Evolutionary conservation across 768 basidiomycete species (phyloP), one percentile per base, ranked within the genome.

Genomic region (Boletus sp.): DNA sequence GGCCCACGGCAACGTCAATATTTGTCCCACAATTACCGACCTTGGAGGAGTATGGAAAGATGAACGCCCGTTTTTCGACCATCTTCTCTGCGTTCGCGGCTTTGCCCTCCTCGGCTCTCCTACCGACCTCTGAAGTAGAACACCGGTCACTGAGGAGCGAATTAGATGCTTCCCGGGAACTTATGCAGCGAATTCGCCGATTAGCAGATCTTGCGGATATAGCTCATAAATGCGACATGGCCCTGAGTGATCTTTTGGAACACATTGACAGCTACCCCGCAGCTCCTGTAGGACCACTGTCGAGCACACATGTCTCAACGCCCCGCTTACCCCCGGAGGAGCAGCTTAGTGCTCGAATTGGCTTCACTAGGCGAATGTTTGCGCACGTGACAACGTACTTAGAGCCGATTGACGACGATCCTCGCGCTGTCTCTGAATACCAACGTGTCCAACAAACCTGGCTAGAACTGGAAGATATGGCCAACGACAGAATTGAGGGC

Each of bases 231-330:
- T 91, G 89, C 60, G 92, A 95, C 65, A 73, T 76, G n/a, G 82
- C 84, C 21, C 75, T 93, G 41, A 94, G 92, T 61, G 90, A 93
- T 67, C 75, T 94, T 5, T 74, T 95, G 43, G 89, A 93, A 63
- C 89, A 93, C 63, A 77, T 93, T 50, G 92, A 95, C 66, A 90
- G 87, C 62, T 93, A 84, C 64, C 91, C 92, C 9, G 78, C 81
- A 3, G 67, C 75, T 32, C 85, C 85, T 5, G 66, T 74, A 27
- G 76, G 79, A 5, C 70, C 78, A 3, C 65, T 85, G 32, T 75
- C 81, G 5, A 83, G 83, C 23, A 70, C 75, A 15, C 82, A 83
- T 58, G 55, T 71, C 53, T 74, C 75, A 33, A 68, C 74, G 13
- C 56, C 66, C 7, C 66, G 72, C 23, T 59, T 77, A 5, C 70